phyloP scores from a whole-genome alignment of 441 rosid species.

The Adansonia rubrostipa region DNA sequence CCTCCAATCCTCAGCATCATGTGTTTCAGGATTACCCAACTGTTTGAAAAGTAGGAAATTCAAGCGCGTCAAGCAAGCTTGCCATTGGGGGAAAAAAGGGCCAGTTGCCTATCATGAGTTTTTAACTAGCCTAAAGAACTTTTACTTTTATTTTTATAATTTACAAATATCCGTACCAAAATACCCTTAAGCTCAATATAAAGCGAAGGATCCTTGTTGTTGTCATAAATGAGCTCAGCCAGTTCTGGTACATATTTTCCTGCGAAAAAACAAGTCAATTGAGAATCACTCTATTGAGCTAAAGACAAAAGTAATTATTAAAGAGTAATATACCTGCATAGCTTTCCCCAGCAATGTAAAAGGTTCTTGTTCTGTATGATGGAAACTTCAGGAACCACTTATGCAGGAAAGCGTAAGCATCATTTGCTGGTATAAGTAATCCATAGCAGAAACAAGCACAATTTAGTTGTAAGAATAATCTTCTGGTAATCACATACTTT shows the following conservation, averaged over 20 bases:
- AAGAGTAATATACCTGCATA: slow-evolving; percentile 77
- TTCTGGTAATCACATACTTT: background rate
- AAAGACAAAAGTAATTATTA: background rate
- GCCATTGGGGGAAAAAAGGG: background rate
- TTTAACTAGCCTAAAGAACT: background rate
- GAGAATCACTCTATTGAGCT: slow-evolving; percentile 11
- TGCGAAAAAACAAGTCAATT: slow-evolving; percentile 32
- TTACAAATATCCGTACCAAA: slow-evolving; percentile 57
- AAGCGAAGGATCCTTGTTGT: slow-evolving; percentile 60
- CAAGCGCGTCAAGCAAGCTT: background rate
- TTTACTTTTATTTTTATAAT: background rate
- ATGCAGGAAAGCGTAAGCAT: slow-evolving; percentile 76
- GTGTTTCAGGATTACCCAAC: slow-evolving; percentile 96
- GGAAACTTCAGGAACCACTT: slow-evolving; percentile 85
- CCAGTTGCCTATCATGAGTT: background rate
- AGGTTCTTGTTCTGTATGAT: slow-evolving; percentile 50
- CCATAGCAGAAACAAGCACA: slow-evolving; percentile 14
- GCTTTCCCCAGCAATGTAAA: slow-evolving; percentile 97
- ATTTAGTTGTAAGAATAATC: slow-evolving; percentile 1
- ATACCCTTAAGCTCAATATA: slow-evolving; percentile 77
- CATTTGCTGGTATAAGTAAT: slow-evolving; percentile 59
- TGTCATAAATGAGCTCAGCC: slow-evolving; percentile 73
- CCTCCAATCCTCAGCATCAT: slow-evolving; percentile 81
- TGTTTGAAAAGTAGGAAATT: slow-evolving; percentile 28
- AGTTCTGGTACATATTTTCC: slow-evolving; percentile 90